Percentiles rank a stretch among this genome's conserved stretches.
Evolutionary conservation across 2,329 filamentous ascomycete species (phyloP).

Genomic region (Apiospora marii): DNA sequence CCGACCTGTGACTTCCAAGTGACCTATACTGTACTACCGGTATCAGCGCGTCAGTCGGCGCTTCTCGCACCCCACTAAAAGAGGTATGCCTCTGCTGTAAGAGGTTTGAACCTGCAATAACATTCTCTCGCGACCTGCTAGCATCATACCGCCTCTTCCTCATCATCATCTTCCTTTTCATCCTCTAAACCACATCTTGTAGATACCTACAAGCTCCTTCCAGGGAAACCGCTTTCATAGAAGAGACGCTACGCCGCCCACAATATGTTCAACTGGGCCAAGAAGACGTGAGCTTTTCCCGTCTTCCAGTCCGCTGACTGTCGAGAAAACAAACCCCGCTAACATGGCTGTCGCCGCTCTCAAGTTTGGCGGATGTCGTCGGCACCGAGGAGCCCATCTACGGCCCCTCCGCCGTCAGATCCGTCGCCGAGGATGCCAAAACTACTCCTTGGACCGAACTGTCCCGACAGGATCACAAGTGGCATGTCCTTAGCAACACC

Average conservation of each 20-base stretch:
- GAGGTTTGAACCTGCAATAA: constrained; percentile 6
- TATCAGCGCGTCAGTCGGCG: background rate
- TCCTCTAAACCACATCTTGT: background rate
- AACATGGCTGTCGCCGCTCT: constrained; percentile 34
- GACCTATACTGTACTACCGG: constrained; percentile 8
- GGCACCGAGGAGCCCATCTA: constrained; percentile 98
- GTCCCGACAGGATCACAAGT: constrained; percentile 80
- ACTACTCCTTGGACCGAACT: constrained; percentile 82
- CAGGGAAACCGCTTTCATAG: background rate
- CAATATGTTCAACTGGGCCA: constrained; percentile 90
- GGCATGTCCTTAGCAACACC: constrained; percentile 82
- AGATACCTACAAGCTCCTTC: background rate
- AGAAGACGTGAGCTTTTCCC: constrained; percentile 75
- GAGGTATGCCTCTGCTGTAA: too few relatives aligned
- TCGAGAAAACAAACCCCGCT: constrained; percentile 28
- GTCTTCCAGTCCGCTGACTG: constrained; percentile 19
- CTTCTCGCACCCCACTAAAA: constrained; percentile 17
- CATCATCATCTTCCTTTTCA: constrained; percentile 9
- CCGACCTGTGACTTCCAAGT: background rate
- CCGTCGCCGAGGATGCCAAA: constrained; percentile 83
- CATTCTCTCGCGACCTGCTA: background rate
- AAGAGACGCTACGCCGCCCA: constrained; percentile 3
- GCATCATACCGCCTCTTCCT: constrained; percentile 16
- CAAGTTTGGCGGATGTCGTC: constrained; percentile 78
- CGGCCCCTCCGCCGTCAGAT: constrained; percentile 84